These are phyloP conservation scores for Trichocladium antarcticum DNA, from an alignment of 495 filamentous ascomycete genomes.

Conservation along the genomic window DNA sequence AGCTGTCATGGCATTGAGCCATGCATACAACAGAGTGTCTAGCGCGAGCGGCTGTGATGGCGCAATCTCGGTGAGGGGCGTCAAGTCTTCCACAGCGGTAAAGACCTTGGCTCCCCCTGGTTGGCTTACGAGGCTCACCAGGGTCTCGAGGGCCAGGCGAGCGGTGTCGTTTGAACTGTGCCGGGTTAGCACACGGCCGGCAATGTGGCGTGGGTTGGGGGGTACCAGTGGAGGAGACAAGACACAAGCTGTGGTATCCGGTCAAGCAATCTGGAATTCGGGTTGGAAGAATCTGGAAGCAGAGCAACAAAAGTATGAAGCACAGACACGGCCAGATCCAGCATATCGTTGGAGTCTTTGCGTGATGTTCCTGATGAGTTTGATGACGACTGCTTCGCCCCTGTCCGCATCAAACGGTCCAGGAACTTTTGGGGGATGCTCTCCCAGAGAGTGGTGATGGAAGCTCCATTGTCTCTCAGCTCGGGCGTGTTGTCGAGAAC, in stretches of 20 bases:
- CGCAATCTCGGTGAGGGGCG: constrained; percentile 41
- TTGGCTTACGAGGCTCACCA: constrained; percentile 39
- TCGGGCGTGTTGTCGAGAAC: constrained; percentile 45
- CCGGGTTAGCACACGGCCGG: constrained; percentile 13
- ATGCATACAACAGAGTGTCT: constrained; percentile 42
- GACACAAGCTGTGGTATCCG: constrained; percentile 42
- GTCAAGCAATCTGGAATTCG: constrained; percentile 34
- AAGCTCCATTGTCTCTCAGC: constrained; percentile 29
- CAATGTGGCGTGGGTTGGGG: not conserved
- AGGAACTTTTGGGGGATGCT: constrained; percentile 48
- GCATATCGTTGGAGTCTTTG: constrained; percentile 40
- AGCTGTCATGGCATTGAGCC: constrained; percentile 31
- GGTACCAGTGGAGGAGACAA: constrained; percentile 43
- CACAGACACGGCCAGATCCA: constrained; percentile 49
- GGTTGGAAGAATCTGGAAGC: constrained; percentile 34
- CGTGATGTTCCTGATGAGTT: constrained; percentile 2
- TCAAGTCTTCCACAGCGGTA: constrained; percentile 35
- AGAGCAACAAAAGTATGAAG: constrained; percentile 47
- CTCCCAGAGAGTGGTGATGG: constrained; percentile 38
- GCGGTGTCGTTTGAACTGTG: constrained; percentile 42
- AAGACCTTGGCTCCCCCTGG: constrained; percentile 39
- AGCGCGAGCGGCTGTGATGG: constrained; percentile 41
- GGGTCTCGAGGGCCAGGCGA: constrained; percentile 41
- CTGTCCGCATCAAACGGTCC: constrained; percentile 47
- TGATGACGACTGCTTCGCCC: constrained; percentile 16